Evolutionary conservation across 2,329 filamentous ascomycete genomes (phyloP), one percentile per base, ranked within the genome.

Genomic region (Penicillium nordicum): DNA sequence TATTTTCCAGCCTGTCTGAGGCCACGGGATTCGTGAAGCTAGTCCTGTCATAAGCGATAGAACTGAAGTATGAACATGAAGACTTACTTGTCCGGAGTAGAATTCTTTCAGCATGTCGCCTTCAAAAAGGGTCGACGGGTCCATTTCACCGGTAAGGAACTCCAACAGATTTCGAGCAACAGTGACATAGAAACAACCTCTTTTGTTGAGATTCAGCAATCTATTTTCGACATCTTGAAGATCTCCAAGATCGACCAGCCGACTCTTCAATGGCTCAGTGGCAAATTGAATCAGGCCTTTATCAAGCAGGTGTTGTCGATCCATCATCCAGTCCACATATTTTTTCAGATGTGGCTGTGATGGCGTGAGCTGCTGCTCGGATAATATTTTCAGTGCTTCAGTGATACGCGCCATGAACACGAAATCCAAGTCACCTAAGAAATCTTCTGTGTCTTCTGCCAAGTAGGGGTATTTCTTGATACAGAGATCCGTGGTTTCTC

Each of bases 251-350:
- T 40, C 25, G 1, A 37, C 34, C 34, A n/a, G 32, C 6, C 12
- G 32, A 34, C 14, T 16, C 32, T 34, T 34, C 32, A 34, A 16
- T 6, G 32, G 14, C 14, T 34, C 32, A 34, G 32, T 14, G 14
- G 32, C 32, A 34, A 34, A 34, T 16, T 16, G 14, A 34, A 34
- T 6, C 14, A 12, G 30, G 11, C 30, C 30, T 32, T 32, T 14
- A 6, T 32, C 30, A 12, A 32, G 30, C 11, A 32, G 30, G 30
- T 32, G 30, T 14, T 14, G 14, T 9, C 34, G 34, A 49, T 30
- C 8, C 1, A 38, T 29, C 46, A 57, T 44, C 59, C 59, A 61
- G 11, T 49, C 43, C 38, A 61, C 34, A 23, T 61, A 61, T 18
- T 54, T 59, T 21, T 36, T 34, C 10, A 57, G 18, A 34, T 59